These are phyloP conservation scores for Physcomitrium patens DNA, from an alignment of 225 moss, liverwort and hornwort genomes.

Conservation along the genomic window DNA sequence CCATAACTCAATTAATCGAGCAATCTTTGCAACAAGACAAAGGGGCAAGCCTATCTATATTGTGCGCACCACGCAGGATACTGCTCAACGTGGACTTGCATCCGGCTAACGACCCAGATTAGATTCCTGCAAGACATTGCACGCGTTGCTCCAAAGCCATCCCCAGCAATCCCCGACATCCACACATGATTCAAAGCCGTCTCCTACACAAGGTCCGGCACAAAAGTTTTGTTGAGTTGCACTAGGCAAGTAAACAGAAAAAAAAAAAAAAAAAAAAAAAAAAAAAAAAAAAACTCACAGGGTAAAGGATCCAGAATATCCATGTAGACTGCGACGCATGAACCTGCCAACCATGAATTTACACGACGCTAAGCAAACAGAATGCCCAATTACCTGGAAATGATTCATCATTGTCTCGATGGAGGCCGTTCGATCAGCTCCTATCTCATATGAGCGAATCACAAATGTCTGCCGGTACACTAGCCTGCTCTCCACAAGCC, in stretches of 20 bases:
- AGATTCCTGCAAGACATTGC: constrained; percentile 86
- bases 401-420: constrained; percentile 93
- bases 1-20: background rate
- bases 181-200: constrained; percentile 94
- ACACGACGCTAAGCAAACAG: background rate
- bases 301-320: background rate
- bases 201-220: constrained; percentile 55
- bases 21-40: background rate
- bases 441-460: constrained; percentile 93
- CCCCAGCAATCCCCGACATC: constrained; percentile 88
- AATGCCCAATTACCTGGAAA: constrained; percentile 64
- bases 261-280: background rate
- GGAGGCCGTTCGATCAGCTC: constrained; percentile 90
- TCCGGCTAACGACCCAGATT: constrained; percentile 90
- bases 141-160: constrained; percentile 90
- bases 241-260: background rate
- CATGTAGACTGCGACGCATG: background rate
- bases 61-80: constrained; percentile 79
- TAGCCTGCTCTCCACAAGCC: constrained; percentile 77
- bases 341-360: constrained; percentile 2
- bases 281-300: background rate
- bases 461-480: constrained; percentile 94
- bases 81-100: constrained; percentile 92
- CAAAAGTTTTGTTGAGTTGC: constrained; percentile 5
- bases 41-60: background rate